Conservation (phyloP, 2,329 filamentous ascomycete species). For the Cryoendolithus antarcticus region DNA sequence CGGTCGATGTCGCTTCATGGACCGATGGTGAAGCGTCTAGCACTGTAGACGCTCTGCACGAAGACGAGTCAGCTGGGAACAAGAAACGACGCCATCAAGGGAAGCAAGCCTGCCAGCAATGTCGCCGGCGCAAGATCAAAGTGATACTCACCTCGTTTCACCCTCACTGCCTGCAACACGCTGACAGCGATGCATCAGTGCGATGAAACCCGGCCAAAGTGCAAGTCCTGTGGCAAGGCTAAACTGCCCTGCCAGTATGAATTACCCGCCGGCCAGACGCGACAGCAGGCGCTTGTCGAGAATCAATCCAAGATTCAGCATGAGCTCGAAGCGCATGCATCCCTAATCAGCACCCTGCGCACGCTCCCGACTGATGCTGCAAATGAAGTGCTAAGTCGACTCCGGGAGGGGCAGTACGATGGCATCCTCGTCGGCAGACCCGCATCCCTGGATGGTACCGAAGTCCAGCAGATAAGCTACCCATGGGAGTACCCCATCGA, state of each 20-base stretch:
- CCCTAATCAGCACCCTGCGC: conserved; percentile 3
- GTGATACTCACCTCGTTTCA: neutral
- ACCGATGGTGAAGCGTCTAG: no score
- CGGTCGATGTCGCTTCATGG: no score
- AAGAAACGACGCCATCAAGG: conserved; percentile 4
- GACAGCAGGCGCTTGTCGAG: conserved; percentile 3
- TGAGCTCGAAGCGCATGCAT: conserved; percentile 2
- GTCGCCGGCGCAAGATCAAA: conserved; percentile 5
- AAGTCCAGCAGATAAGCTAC: neutral
- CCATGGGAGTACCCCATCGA: conserved; percentile 3
- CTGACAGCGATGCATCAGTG: conserved; percentile 1
- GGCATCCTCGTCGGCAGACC: conserved; percentile 1
- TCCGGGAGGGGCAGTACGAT: conserved; percentile 4
- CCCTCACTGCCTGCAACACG: neutral
- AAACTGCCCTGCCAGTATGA: conserved; percentile 5
- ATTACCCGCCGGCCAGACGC: conserved; percentile 4
- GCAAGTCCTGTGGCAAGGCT: conserved; percentile 3
- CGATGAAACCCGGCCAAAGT: conserved; percentile 3
- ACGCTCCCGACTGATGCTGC: conserved; percentile 2
- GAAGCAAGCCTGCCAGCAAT: conserved; percentile 5
- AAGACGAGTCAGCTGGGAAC: neutral
- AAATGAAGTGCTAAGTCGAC: conserved; percentile 3
- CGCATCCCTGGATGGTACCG: neutral
- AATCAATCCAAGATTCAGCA: conserved; percentile 3
- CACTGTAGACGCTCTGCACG: no score